Evolutionary conservation across 2,329 filamentous ascomycete genomes (phyloP), one percentile per base, ranked within the genome.

Genomic region (Aschersonia sp.): DNA sequence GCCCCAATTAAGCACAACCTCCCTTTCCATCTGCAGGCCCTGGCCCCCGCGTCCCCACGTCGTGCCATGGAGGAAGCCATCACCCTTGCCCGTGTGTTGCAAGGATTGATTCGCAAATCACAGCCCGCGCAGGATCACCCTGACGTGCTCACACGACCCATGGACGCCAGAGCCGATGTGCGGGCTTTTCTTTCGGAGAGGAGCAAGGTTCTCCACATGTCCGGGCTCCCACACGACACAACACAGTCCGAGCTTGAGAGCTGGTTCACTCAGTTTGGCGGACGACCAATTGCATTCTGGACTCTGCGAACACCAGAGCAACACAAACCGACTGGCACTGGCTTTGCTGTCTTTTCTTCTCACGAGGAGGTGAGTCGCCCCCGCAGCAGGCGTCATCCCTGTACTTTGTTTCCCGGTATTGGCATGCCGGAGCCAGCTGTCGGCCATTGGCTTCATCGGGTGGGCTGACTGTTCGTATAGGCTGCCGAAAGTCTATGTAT

Each of bases 231-330:
- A 43, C 92, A 98, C 63, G 92, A 98, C 59, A 98, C 92, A 37
- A 98, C 92, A 2, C 92, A 98, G 69, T 97, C 90, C 4, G 92
- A 98, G 70, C 77, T 98, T 30, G 92, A 98, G 71, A 96, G 89
- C 69, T 98, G 92, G 92, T 98, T 97, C 63, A 98, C 92, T 32
- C 92, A 98, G 67, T 98, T 95, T 62, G 92, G 92, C 54, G 92
- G 92, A 45, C 85, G 92, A 42, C 92, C 92, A 32, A 98, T 98
- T 68, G 92, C 92, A 22, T 98, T 98, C 70, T 98, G 92, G 92
- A 98, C 92, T 14, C 76, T 98, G 46, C 85, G 90, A 52, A 98
- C 92, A 11, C 92, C 92, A 4, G 92, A 98, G 67, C 92, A 97
- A 69, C 92, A 97, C 69, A 98, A 98, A 74, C 92, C 92, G n/a